phyloP scores from a whole-genome alignment of 2,329 filamentous ascomycete species.

The Fonsecaea pedrosoi region DNA sequence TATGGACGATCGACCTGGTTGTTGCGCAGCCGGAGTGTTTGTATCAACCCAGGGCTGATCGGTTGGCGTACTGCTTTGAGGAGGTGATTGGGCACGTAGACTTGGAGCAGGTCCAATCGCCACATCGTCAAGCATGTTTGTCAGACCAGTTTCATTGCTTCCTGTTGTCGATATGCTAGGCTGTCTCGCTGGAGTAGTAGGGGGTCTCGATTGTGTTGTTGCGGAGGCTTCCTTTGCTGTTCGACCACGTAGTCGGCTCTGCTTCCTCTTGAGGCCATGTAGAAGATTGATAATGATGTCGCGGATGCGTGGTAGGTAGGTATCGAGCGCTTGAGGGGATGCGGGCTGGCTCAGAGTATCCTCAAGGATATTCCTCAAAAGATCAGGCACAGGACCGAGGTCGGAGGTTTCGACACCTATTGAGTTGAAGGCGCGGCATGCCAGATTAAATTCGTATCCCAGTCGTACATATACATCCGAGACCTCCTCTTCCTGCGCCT shows the following conservation, averaged over 20 bases:
- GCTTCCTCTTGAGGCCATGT: constrained; percentile 95
- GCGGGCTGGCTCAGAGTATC: constrained; percentile 96
- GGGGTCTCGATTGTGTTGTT: constrained; percentile 38
- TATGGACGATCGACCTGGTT: constrained; percentile 13
- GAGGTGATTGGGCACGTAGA: constrained; percentile 26
- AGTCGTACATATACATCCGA: constrained; percentile 97
- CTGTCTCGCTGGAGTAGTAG: constrained; percentile 45
- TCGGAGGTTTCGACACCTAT: constrained; percentile 96
- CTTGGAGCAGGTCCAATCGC: constrained; percentile 27
- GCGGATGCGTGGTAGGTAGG: constrained; percentile 89
- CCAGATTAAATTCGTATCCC: constrained; percentile 99
- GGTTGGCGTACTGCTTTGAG: constrained; percentile 2
- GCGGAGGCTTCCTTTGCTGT: constrained; percentile 56
- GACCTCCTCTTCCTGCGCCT: constrained; percentile 90
- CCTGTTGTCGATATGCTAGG: constrained; percentile 56
- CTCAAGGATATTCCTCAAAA: constrained; percentile 87
- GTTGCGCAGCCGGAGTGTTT: constrained; percentile 15
- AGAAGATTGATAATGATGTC: constrained; percentile 98
- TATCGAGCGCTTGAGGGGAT: constrained; percentile 89
- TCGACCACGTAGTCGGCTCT: constrained; percentile 77
- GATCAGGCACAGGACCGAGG: constrained; percentile 91
- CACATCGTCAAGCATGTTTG: constrained; percentile 50
- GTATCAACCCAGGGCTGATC: constrained; percentile 14
- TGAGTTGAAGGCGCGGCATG: constrained; percentile 92
- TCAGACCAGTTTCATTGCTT: constrained; percentile 53